A percentile compares a stretch with the other conserved stretches of the same genome.
These are phyloP conservation scores for Metschnikowia gelsemii DNA, from an alignment of 805 yeast genomes.

Conservation along the genomic window DNA sequence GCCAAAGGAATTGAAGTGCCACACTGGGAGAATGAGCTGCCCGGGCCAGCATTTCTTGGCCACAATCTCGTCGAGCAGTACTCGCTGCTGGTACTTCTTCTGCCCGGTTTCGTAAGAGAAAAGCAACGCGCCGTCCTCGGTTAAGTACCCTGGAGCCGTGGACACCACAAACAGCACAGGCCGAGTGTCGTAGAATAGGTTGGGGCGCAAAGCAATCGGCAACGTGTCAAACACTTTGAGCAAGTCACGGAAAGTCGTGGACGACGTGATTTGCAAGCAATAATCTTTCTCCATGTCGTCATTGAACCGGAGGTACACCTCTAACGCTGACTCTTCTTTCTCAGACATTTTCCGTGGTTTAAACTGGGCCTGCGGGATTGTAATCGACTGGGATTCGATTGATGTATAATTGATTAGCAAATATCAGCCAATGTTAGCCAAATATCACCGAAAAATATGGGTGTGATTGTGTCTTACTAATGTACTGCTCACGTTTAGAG, in stretches of 20 bases:
- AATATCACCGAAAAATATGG: too few relatives aligned
- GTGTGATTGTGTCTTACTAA: too few relatives aligned
- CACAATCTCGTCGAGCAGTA: slow-evolving; percentile 50
- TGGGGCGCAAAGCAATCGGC: slow-evolving; percentile 79
- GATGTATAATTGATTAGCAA: too few relatives aligned
- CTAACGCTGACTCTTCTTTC: slow-evolving; percentile 27
- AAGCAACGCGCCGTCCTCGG: slow-evolving; percentile 78
- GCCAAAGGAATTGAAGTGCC: slow-evolving; percentile 52
- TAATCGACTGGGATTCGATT: too few relatives aligned
- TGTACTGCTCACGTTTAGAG: too few relatives aligned
- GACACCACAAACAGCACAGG: slow-evolving; percentile 69
- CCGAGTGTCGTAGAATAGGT: slow-evolving; percentile 60
- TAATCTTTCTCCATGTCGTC: slow-evolving; percentile 85
- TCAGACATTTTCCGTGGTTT: slow-evolving; percentile 1
- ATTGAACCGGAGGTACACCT: slow-evolving; percentile 75
- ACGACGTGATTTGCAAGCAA: slow-evolving; percentile 71
- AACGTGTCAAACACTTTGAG: slow-evolving; percentile 59
- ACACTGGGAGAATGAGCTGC: slow-evolving; percentile 76
- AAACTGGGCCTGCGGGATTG: too few relatives aligned
- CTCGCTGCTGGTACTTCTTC: slow-evolving; percentile 41
- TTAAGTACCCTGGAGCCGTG: slow-evolving; percentile 73
- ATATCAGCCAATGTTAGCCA: too few relatives aligned
- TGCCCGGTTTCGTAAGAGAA: slow-evolving; percentile 59
- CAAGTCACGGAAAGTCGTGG: slow-evolving; percentile 59
- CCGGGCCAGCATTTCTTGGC: slow-evolving; percentile 80